phyloP scores from a whole-genome alignment of 23 red algal genomes.

The Gracilaria domingensis region DNA sequence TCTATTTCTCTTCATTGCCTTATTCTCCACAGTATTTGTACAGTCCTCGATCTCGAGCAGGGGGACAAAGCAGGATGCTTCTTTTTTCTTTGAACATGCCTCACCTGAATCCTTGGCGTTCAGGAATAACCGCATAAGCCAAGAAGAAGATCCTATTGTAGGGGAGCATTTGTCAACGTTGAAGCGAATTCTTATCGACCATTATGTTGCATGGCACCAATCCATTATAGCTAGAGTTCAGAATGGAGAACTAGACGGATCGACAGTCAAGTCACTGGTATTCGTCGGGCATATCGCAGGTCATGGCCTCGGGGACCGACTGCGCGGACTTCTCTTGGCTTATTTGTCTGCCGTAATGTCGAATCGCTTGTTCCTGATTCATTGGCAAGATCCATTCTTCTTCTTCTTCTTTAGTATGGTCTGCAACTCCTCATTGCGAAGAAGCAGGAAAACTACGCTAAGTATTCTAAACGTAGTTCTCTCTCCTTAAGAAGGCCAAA shows the following conservation, averaged over 20 bases:
- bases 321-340: constrained; percentile 29
- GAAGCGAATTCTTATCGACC: constrained; percentile 26
- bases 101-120: not conserved
- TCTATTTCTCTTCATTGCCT: not conserved
- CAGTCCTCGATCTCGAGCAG: not conserved
- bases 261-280: not conserved
- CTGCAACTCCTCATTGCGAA: too few relatives aligned
- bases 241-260: not conserved
- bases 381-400: constrained; percentile 32
- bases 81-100: not conserved
- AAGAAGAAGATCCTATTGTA: not conserved
- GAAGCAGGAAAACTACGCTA: too few relatives aligned
- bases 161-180: not conserved
- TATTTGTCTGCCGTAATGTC: constrained; percentile 42
- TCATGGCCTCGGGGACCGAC: constrained; percentile 49
- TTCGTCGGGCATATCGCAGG: not conserved
- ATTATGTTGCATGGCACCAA: constrained; percentile 32
- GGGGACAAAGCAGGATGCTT: not conserved
- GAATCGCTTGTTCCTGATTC: constrained; percentile 37
- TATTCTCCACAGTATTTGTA: not conserved
- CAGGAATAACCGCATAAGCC: not conserved
- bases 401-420: too few relatives aligned
- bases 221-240: not conserved
- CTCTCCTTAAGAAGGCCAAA: too few relatives aligned
- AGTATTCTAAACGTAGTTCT: too few relatives aligned